Evolutionary conservation across 108 stramenopile genomes (phyloP), one percentile per base, ranked within the genome.

Genomic region (Cyclotella cryptica): DNA sequence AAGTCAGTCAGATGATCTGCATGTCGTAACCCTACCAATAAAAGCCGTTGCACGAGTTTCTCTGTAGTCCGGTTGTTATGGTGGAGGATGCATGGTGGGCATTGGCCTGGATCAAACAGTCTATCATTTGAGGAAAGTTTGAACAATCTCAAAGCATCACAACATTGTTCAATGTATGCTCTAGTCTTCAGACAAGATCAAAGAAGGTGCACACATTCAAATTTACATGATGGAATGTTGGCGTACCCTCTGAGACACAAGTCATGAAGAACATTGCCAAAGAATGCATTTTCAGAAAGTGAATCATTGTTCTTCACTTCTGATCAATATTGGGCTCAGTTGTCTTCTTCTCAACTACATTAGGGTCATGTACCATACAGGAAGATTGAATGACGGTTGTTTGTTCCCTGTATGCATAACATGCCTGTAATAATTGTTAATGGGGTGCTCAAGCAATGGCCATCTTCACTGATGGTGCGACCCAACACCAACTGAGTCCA

Each of bases 261-360:
- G 19, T 54, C 53, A n/a, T 54, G 10, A 13, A 54, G 7, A 13
- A 54, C 53, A n/a, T 54, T 54, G 18, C 12, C n/a, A 19, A 19
- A 7, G 18, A 54, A 54, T 7, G n/a, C 7, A 19, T 54, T 54
- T 7, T 54, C 53, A 12, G 44, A 45, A 12, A 13, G 44, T 45
- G 11, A 12, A 45, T 13, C 44, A 13, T 45, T 13, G 9, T 9
- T 13, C 13, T 13, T 45, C 13, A 45, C 11, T 13, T 45, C 11
- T 54, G 19, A 7, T 54, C 53, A 19, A 54, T 54, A 54, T 54
- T 54, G n/a, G n/a, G n/a, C n/a, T n/a, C n/a, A 19, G n/a, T n/a
- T 19, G 7, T 19, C 14, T 54, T 19, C 12, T 54, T 54, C 53
- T 18, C 53, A 7, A n/a, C 19, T 13, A 7, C 53, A 54, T 19